Evolutionary conservation across 768 basidiomycete genomes (phyloP).

Genomic region (Psilocybe tampanensis): DNA sequence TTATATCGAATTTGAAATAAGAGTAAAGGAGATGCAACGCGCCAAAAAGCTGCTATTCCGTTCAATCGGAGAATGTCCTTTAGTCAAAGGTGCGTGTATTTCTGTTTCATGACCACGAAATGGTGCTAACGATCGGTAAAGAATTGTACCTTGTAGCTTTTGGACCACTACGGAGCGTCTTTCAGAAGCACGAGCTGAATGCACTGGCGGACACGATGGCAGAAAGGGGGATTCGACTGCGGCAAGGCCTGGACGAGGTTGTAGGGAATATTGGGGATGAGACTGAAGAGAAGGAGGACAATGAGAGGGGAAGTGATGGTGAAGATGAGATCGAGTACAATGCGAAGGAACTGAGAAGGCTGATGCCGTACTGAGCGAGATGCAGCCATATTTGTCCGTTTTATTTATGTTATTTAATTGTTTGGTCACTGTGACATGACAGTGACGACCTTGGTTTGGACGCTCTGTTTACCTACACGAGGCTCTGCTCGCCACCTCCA

Average conservation of each 20-base stretch:
- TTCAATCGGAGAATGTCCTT: conserved; percentile 74
- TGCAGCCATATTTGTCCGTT: too few relatives aligned
- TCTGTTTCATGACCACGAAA: neutral
- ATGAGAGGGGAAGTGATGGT: conserved; percentile 33
- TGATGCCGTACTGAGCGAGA: conserved; percentile 62
- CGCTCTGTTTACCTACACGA: conserved; percentile 31
- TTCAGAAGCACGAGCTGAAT: conserved; percentile 60
- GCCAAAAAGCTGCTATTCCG: conserved; percentile 78
- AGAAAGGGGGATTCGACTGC: conserved; percentile 69
- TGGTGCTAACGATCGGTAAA: conserved; percentile 27
- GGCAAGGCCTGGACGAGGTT: conserved; percentile 61
- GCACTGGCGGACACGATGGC: conserved; percentile 73
- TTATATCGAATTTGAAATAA: conserved; percentile 79
- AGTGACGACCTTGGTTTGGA: conserved; percentile 22
- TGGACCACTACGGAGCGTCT: conserved; percentile 65
- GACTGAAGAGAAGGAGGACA: conserved; percentile 23
- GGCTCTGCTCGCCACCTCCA: conserved; percentile 8
- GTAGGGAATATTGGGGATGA: conserved; percentile 38
- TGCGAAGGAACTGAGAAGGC: conserved; percentile 57
- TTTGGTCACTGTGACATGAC: conserved; percentile 24
- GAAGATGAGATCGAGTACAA: conserved; percentile 62
- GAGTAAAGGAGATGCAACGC: conserved; percentile 51
- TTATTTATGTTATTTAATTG: neutral
- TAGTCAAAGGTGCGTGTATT: conserved; percentile 61
- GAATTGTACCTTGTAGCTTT: conserved; percentile 82